These are phyloP conservation scores for Thymus mandschuricus DNA, from an alignment of 257 asterid species.

Conservation along the genomic window DNA sequence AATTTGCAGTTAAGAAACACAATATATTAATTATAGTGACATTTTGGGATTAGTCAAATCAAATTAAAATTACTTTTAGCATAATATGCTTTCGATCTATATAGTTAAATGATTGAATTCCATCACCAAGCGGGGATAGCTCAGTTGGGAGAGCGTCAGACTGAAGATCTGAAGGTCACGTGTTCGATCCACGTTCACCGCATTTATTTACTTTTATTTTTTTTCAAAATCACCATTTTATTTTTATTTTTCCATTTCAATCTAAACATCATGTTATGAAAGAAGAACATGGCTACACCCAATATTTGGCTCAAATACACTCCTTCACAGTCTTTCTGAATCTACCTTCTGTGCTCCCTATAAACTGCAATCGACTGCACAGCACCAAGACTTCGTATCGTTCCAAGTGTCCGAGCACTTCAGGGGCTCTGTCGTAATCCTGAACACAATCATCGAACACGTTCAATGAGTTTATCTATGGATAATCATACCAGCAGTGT, in stretches of 20 bases:
- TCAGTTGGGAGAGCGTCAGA: constrained; percentile 97
- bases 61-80: too few relatives aligned
- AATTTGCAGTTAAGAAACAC: too few relatives aligned
- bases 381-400: constrained; percentile 69
- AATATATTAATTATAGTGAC: too few relatives aligned
- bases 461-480: background rate
- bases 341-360: constrained; percentile 53
- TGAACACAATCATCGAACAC: constrained; percentile 27
- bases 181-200: constrained; percentile 99
- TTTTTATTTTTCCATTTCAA: too few relatives aligned
- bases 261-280: too few relatives aligned
- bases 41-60: too few relatives aligned
- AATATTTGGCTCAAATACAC: constrained; percentile 34
- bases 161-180: constrained; percentile 97
- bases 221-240: background rate
- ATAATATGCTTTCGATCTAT: too few relatives aligned
- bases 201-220: constrained; percentile 26
- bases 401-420: constrained; percentile 45
- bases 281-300: background rate
- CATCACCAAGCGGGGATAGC: constrained; percentile 69
- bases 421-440: constrained; percentile 92
- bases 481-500: background rate
- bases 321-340: constrained; percentile 54
- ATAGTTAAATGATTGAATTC: too few relatives aligned
- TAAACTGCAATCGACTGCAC: constrained; percentile 64